Conservation (phyloP, 345 rosid genomes). For the Euphorbia lathyris region DNA sequence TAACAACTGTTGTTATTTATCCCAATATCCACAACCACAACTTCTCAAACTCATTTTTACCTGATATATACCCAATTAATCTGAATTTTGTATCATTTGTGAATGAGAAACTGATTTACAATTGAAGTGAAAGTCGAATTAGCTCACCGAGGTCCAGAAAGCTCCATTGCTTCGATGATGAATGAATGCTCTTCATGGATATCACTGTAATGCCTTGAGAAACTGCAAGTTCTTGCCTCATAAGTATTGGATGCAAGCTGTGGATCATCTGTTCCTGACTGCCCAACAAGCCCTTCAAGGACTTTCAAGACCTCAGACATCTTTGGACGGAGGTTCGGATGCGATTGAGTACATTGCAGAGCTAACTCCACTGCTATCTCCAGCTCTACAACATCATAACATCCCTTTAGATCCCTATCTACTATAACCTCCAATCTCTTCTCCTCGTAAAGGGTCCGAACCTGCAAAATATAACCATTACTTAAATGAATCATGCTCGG, state of each 20-base stretch:
- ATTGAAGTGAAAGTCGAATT: background rate
- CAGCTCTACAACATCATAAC: constrained; percentile 60
- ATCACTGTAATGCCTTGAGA: constrained; percentile 53
- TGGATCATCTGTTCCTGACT: constrained; percentile 43
- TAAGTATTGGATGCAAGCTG: constrained; percentile 34
- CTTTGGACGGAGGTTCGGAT: constrained; percentile 67
- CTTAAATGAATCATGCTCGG: background rate
- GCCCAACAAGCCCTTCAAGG: constrained; percentile 65
- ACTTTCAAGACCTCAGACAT: constrained; percentile 77
- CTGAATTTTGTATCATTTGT: no score
- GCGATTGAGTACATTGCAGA: constrained; percentile 68
- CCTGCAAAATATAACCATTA: constrained; percentile 38
- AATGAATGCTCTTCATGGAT: constrained; percentile 69
- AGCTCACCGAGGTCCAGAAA: constrained; percentile 82
- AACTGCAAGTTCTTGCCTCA: constrained; percentile 50
- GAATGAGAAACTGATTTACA: constrained; percentile 3
- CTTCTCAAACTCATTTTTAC: no score
- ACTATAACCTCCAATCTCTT: constrained; percentile 61
- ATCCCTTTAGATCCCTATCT: constrained; percentile 73
- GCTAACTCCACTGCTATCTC: constrained; percentile 70
- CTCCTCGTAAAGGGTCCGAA: constrained; percentile 71
- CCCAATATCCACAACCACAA: no score
- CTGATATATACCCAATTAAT: background rate
- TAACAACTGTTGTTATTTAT: no score
- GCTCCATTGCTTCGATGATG: constrained; percentile 93